Evolutionary conservation across 345 rosid species (phyloP).

Genomic region (Pseudoturritis turrita): DNA sequence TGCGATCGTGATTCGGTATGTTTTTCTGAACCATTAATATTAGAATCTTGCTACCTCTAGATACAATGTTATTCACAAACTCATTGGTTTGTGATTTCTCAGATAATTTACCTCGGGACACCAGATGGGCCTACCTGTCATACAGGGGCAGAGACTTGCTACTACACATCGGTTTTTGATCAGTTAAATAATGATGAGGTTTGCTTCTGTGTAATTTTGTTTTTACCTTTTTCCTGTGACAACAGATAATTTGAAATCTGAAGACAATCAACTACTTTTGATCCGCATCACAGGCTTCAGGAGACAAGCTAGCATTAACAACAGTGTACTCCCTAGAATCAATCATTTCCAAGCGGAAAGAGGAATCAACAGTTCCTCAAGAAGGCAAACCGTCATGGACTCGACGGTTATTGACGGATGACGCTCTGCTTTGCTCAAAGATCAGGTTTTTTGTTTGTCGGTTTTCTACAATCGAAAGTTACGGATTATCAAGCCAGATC

Average conservation of each 20-base stretch:
- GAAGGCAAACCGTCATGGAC: slow-evolving; percentile 86
- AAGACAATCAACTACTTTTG: background rate
- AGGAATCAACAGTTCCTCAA: slow-evolving; percentile 45
- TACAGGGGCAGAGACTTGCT: slow-evolving; percentile 89
- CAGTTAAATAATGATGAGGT: slow-evolving; percentile 54
- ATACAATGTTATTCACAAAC: background rate
- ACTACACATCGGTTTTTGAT: slow-evolving; percentile 52
- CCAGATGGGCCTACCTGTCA: slow-evolving; percentile 97
- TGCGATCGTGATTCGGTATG: slow-evolving; percentile 88
- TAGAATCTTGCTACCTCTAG: background rate
- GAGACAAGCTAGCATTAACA: slow-evolving; percentile 50
- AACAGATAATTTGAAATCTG: background rate
- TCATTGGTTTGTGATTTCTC: slow-evolving; percentile 15
- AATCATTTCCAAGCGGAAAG: slow-evolving; percentile 60
- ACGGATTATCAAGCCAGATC: background rate
- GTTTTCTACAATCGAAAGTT: background rate
- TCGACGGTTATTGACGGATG: slow-evolving; percentile 44
- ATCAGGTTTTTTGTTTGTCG: slow-evolving; percentile 42
- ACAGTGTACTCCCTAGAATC: slow-evolving; percentile 66
- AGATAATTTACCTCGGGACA: slow-evolving; percentile 90
- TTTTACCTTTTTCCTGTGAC: background rate
- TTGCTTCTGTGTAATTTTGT: background rate
- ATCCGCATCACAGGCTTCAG: slow-evolving; percentile 41
- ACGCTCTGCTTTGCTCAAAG: slow-evolving; percentile 59
- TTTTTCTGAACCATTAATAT: background rate